These are phyloP conservation scores for Adiantum capillusveneris DNA, from an alignment of 75 land plant species.

Conservation along the genomic window DNA sequence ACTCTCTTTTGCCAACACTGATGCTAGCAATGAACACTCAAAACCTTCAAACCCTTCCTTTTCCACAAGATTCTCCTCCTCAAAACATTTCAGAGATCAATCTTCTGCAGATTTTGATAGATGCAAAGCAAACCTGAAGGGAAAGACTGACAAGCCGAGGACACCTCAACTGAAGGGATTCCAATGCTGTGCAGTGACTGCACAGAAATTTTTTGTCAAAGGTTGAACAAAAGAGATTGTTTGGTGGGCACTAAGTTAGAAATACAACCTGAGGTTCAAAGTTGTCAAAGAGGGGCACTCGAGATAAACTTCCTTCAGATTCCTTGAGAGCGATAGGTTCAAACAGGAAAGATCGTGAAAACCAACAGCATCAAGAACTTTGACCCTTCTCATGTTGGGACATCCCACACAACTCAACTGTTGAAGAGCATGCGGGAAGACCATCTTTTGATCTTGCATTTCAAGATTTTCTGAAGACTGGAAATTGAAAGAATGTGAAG, in stretches of 20 bases:
- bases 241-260: too few species aligned
- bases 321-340: slow-evolving; percentile 75
- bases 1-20: too few species aligned
- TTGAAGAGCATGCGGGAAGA: slow-evolving; percentile 43
- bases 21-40: too few species aligned
- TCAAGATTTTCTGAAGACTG: neutral
- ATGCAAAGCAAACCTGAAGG: slow-evolving; percentile 61
- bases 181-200: slow-evolving; percentile 82
- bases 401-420: slow-evolving; percentile 90
- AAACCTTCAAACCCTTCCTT: too few species aligned
- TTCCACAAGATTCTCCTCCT: too few species aligned
- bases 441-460: neutral
- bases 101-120: too few species aligned
- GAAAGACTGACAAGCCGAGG: slow-evolving; percentile 71
- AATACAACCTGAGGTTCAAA: slow-evolving; percentile 73
- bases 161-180: slow-evolving; percentile 67
- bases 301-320: slow-evolving; percentile 77
- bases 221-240: neutral
- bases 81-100: neutral
- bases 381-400: slow-evolving; percentile 71
- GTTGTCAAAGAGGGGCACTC: slow-evolving; percentile 54
- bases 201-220: neutral
- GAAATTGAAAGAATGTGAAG: neutral
- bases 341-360: slow-evolving; percentile 58
- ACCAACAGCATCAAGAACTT: slow-evolving; percentile 44